phyloP scores from a whole-genome alignment of 495 filamentous ascomycete species.

The Talaromyces thailandensis region DNA sequence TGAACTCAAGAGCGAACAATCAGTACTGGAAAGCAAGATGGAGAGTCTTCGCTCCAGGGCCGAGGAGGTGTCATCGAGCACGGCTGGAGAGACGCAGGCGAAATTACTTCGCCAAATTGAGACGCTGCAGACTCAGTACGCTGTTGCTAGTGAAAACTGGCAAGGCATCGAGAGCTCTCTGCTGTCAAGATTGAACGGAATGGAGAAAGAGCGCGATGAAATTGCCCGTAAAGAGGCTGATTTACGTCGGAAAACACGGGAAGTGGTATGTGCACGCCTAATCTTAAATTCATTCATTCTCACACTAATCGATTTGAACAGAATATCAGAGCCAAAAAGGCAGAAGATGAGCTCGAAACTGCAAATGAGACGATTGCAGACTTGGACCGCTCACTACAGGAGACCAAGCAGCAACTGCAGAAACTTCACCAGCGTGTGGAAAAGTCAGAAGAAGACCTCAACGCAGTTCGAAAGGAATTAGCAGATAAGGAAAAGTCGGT shows the following conservation, averaged over 20 bases:
- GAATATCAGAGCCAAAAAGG: slow-evolving; percentile 64
- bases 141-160: slow-evolving; percentile 93
- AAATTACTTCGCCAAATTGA: slow-evolving; percentile 92
- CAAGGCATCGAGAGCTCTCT: slow-evolving; percentile 85
- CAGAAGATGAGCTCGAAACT: slow-evolving; percentile 78
- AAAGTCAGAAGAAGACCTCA: slow-evolving; percentile 54
- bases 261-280: slow-evolving; percentile 50
- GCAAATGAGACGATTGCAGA: slow-evolving; percentile 54
- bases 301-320: slow-evolving; percentile 22
- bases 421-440: slow-evolving; percentile 53
- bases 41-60: slow-evolving; percentile 77
- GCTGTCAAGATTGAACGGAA: slow-evolving; percentile 56
- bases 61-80: slow-evolving; percentile 83
- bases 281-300: background rate
- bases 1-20: slow-evolving; percentile 76
- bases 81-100: slow-evolving; percentile 73
- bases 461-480: slow-evolving; percentile 50
- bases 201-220: slow-evolving; percentile 90
- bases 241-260: slow-evolving; percentile 74
- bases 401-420: slow-evolving; percentile 55
- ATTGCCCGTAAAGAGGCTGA: slow-evolving; percentile 74
- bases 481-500: slow-evolving; percentile 60
- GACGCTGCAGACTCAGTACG: slow-evolving; percentile 91
- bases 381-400: slow-evolving; percentile 46
- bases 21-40: slow-evolving; percentile 76